These are phyloP conservation scores for Eucalyptus pauciflora DNA, from an alignment of 345 rosid genomes.

Conservation along the genomic window DNA sequence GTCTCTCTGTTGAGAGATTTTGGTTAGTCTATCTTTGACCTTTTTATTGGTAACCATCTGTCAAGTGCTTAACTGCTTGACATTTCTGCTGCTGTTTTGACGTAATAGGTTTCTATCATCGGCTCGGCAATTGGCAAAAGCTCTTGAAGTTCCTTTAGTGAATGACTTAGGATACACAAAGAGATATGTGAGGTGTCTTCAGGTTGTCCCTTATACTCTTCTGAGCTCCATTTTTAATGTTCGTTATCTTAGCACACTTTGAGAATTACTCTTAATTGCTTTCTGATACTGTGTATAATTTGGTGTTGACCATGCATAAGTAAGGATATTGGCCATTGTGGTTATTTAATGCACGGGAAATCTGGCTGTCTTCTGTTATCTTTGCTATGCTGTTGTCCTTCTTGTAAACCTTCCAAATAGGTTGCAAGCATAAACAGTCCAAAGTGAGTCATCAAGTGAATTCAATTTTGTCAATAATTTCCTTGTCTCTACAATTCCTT, in stretches of 20 bases:
- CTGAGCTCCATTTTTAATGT: neutral
- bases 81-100: neutral
- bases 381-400: neutral
- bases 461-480: neutral
- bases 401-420: neutral
- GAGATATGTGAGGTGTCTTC: conserved; percentile 97
- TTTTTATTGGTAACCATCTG: neutral
- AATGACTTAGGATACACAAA: conserved; percentile 99
- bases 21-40: neutral
- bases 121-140: conserved; percentile 96
- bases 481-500: neutral
- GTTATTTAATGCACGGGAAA: neutral
- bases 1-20: neutral
- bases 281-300: neutral
- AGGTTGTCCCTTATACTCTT: conserved; percentile 38
- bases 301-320: neutral
- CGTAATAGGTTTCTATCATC: conserved; percentile 80
- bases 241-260: neutral
- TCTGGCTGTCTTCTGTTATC: neutral
- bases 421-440: neutral
- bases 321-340: neutral
- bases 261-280: neutral
- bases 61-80: neutral
- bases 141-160: conserved; percentile 93
- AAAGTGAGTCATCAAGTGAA: neutral